Conservation (phyloP, 2,329 filamentous ascomycete genomes). For the Chrysosporium queenslandicum region DNA sequence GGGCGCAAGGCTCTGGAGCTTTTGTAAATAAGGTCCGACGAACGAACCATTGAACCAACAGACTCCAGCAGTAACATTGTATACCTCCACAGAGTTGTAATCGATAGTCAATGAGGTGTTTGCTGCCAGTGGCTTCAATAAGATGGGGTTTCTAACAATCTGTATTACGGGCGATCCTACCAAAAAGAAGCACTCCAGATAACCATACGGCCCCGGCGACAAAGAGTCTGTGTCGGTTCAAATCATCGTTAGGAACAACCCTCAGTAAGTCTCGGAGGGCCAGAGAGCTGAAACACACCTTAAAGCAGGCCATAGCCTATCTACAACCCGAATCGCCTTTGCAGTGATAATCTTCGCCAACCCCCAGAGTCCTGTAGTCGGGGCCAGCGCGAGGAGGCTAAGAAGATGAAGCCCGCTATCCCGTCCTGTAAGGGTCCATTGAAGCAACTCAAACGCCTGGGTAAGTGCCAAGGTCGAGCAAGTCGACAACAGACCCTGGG, state of each 20-base stretch:
- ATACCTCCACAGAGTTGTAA: not conserved
- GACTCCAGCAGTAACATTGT: conserved; percentile 2
- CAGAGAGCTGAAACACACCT: not conserved
- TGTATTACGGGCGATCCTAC: not conserved
- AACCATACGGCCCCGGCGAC: not conserved
- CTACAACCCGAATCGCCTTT: not conserved
- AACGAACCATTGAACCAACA: conserved; percentile 5
- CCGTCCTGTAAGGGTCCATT: conserved; percentile 1
- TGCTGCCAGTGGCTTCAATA: not conserved
- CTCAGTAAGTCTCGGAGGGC: not conserved
- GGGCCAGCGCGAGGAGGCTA: not conserved
- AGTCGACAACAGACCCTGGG: conserved; percentile 1
- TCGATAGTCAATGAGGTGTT: conserved; percentile 1
- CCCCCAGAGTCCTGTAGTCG: not conserved
- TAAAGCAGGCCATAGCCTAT: conserved; percentile 3
- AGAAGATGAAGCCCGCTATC: not conserved
- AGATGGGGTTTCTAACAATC: not conserved
- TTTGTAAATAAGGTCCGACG: not conserved
- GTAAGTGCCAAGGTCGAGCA: conserved; percentile 1
- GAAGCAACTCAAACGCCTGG: not conserved
- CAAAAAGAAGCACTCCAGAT: conserved; percentile 2
- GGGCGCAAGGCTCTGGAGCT: conserved; percentile 2
- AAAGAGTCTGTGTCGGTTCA: not conserved
- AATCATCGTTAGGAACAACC: not conserved
- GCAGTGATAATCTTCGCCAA: not conserved